Base-by-base conservation (phyloP, 345 rosid genomes). In the Eucalyptus pauciflora region DNA sequence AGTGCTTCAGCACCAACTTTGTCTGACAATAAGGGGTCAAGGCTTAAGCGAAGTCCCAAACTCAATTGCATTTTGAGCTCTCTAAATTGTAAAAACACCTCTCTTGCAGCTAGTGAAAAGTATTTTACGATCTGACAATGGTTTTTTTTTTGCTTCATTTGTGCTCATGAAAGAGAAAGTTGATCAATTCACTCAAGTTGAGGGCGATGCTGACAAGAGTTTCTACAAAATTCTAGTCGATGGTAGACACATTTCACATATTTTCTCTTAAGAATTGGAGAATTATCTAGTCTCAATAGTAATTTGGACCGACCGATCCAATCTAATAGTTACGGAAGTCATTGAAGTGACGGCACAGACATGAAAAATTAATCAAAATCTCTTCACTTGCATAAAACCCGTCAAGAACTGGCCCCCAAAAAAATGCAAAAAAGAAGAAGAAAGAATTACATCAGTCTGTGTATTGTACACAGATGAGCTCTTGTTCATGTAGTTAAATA, bases 21-120 rank as follows among this genome's bases (percentile, higher is more conserved):
- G 51, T 86, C 94, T 50, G 93, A 93, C 6, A 93, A 41, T 46
- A 87, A 94, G 88, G 81, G 54, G 51, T 92, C 89, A 88, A 4
- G 43, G 24, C 37, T 31, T 67, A 31, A 31, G 41, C 11, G 43
- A 91, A 56, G 37, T 33, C 43, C 1, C 43, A 17, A 48, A 27
- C 56, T 86, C 56, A 86, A 29, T 27, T 29, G 87, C 8, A 22
- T 86, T 50, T 86, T 8, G 58, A 15, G 56, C 43, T 27, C 79
- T 8, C 43, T 67, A 2, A 67, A 67, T 67, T 67, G 43, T 18
- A 67, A 67, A 16, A 67, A 4, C 22, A 31, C 18, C 79, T 67
- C 22, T 8, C 1, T 16, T 31, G 79, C 41, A 31, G 79, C 43
- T 16, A 67, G 22, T 16, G 79, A 31, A 67, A 67, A 31, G 12